Base-by-base conservation (phyloP, 768 basidiomycete species). In the Auriculariales sp. region DNA sequence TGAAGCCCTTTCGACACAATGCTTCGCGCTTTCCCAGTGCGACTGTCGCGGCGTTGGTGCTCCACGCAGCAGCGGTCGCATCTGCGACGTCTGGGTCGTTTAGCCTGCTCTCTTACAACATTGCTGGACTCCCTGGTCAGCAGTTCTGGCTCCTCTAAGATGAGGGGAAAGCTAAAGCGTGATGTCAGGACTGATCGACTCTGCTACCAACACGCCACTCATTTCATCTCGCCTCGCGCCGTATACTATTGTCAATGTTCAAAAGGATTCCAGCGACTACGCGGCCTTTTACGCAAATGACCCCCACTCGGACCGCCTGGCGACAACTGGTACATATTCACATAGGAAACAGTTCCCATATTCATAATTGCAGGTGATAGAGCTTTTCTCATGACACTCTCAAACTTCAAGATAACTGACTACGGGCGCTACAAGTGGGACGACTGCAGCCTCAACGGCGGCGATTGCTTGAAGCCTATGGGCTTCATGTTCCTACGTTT, bases 381-480 rank as follows among this genome's bases (percentile, higher is more conserved):
- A 34, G 58, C 52, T 0, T 57, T 67, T 28, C 58, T 67, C 25
- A 68, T 67, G 53, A 65, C 63, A 12, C 62, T 68, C 34, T 66
- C 66, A 25, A 61, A 64, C 32, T 66, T 62, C 50, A 53, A 60
- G 5, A 67, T 56, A 56, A 52, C 62, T 55, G 66, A 68, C 52
- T 56, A 66, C 28, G 55, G 57, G 42, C 65, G 66, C 27, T 48
- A 55, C 12, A 62, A 56, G 45, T 65, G 66, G 64, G 52, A 57
- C 19, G 52, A 57, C 46, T 66, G 65, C 35, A n/a, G 22, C 22
- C n/a, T 22, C 7, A n/a, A 53, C 52, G 44, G 54, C n/a, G 62
- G 59, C 7, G 66, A 68, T 54, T 69, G 68, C 53, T 56, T 69
- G 17, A 67, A 65, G 10, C 66, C 66, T 0, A 68, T 67, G 51